Base-by-base conservation (phyloP, 1,284 basidiomycete genomes). In the Neonothopanus nambi region DNA sequence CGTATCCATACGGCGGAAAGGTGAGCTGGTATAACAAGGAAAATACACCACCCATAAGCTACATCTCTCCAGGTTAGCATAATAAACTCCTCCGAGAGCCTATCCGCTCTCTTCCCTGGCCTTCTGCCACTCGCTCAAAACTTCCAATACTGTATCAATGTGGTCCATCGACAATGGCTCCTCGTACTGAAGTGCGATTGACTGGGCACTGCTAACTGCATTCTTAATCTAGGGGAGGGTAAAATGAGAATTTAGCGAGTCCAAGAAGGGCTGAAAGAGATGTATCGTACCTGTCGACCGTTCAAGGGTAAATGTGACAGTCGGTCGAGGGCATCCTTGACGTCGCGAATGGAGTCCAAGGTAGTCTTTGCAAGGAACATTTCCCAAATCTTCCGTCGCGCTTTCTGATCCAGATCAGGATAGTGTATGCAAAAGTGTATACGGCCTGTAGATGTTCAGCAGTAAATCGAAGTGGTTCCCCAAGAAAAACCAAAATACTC, bases 331-430 rank as follows among this genome's bases (percentile, higher is more conserved):
- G 56, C 23, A 7, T 56, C 50, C 1, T 23, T 28, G 12, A 53
- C 30, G 20, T 23, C 49, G 8, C 8, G 30, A 33, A 13, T 33
- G 13, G 37, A 39, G 4, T 18, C 39, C 6, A 30, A 41, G 13
- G 26, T 38, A 9, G 51, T 58, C 35, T 60, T 59, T 6, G 45
- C 33, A 24, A 66, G 56, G 60, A 68, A 67, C 2, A 46, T 63
- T 11, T 52, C 55, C 68, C 67, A 70, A 26, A 70, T 63, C 5
- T 45, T n/a, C 24, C 50, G 56, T 9, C 64, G 62, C 13, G 67
- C 53, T 5, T 44, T 52, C 20, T 43, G 48, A 26, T 55, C 61
- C 15, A 70, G 62, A 23, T 68, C 66, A 2, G 64, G 60, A 52
- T 68, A 68, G 24, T 65, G 55, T 17, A 68, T 52, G 9, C 61